Evolutionary conservation across 225 moss, liverwort and hornwort species (phyloP).

Genomic region (Pseudoscleropodium purum): DNA sequence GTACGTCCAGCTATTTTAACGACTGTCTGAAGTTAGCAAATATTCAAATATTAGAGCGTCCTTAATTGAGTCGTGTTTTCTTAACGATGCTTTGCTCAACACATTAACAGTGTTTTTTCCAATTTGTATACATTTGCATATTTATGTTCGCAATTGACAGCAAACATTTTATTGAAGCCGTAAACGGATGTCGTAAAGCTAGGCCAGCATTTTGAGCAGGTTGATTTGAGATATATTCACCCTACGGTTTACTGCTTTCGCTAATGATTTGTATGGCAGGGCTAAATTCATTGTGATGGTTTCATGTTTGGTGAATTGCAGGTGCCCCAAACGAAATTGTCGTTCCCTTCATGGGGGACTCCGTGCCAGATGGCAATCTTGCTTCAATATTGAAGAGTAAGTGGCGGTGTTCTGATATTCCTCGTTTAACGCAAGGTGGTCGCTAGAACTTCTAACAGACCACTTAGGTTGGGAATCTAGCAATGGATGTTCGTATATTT

Average conservation of each 20-base stretch:
- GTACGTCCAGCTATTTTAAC: background rate
- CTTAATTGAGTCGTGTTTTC: background rate
- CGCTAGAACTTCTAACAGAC: background rate
- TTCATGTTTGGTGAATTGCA: background rate
- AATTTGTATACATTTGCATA: background rate
- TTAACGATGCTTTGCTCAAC: background rate
- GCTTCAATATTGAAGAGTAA: conserved; percentile 69
- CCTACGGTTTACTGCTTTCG: background rate
- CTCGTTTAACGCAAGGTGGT: background rate
- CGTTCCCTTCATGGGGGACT: conserved; percentile 92
- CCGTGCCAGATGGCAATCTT: conserved; percentile 75
- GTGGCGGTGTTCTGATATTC: background rate
- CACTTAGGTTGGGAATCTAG: background rate
- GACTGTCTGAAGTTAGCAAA: background rate
- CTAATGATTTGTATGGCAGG: background rate
- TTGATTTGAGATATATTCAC: background rate
- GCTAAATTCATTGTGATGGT: background rate
- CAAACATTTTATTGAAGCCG: background rate
- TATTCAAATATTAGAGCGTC: background rate
- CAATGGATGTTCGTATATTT: background rate
- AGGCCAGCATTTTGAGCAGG: background rate
- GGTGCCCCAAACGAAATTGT: conserved; percentile 62
- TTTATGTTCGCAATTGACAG: background rate
- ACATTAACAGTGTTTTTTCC: background rate
- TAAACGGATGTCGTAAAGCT: background rate